Evolutionary conservation across 225 moss, liverwort and hornwort species (phyloP), one percentile per base, ranked within the genome.

Genomic region (Asterella californica): DNA sequence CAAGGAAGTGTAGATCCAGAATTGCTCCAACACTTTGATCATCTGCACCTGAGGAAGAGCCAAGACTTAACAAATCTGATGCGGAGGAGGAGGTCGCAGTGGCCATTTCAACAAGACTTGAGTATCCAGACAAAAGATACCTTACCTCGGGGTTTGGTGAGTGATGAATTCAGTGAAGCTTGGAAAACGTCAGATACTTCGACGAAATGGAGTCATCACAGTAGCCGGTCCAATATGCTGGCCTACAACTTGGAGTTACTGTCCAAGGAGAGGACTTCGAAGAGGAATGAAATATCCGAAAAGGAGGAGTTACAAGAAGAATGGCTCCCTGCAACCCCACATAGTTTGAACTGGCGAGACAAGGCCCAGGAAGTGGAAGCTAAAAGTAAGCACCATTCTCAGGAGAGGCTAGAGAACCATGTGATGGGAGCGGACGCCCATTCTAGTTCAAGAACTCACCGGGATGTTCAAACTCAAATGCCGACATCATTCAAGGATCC

Each of bases 271-370:
- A 32, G 49, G 67, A 48, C 30, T 8, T 24, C 32, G 15, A 53
- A 15, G 27, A 47, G 66, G 18, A 49, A 49, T 68, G 48, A 49
- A 52, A 53, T 27, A 30, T 47, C 19, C 12, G 22, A 42, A 15
- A 15, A 45, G 9, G 36, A 45, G 21, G 37, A 45, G 38, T 0
- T 19, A 25, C 61, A 61, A 18, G 21, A 55, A 75, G 75, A 53
- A 21, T 75, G 75, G 73, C 73, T 30, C 1, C 75, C 75, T 19
- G 54, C 17, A 55, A 75, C 75, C 36, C 75, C 75, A 18, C 75
- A 55, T 55, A 48, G 75, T n/a, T 59, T 45, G 30, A 25, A 42
- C 12, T 32, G 34, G 21, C 57, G 60, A 27, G 65, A 78, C 6
- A 1, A n/a, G 1, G 6, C 6, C 11, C 37, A 2, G 2, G 36